Evolutionary conservation across 805 yeast genomes (phyloP), one percentile per base, ranked within the genome.

Genomic region (Candida easanensis): DNA sequence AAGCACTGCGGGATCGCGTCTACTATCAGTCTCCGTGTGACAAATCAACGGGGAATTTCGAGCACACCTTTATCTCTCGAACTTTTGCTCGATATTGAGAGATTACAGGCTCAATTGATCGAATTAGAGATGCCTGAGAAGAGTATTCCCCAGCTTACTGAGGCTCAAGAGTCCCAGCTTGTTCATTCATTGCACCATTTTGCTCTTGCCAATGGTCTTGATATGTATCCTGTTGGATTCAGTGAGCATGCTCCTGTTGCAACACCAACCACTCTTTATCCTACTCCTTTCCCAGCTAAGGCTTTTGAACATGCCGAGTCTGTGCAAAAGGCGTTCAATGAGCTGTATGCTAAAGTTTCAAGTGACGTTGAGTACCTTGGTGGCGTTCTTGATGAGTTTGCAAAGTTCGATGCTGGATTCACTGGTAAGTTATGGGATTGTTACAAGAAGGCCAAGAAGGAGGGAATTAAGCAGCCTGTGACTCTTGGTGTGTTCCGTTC

Each of bases 231-330:
- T 2, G 80, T 82, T 1, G 69, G 73, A 20, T 79, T 71, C 54
- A 48, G 66, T 11, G 48, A 57, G 18, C 72, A 66, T 52, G 68
- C 68, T 33, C 74, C 79, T 14, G 64, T 65, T 17, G 75, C 74
- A 39, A 96, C 97, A 2, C 99, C 99, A 30, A 80, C 88, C 9
- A 93, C 99, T 1, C 56, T 91, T 22, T 88, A 72, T 57, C 99
- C 99, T 4, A 85, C 97, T 0, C 96, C 96, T 6, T 80, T 89
- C 51, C 91, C 97, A 4, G 71, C 66, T 43, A 41, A 58, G 2
- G 79, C 84, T 41, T 91, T 87, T 61, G 71, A 77, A 9, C 70
- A 74, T 48, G 95, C 96, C 2, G 56, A 78, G 20, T 64, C 63
- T 4, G 81, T 89, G 11, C 96, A 90, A 60, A 63, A 69, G 32